Conservation (phyloP, 1,139 yeast species). For the Geotrichum aggregatum region DNA sequence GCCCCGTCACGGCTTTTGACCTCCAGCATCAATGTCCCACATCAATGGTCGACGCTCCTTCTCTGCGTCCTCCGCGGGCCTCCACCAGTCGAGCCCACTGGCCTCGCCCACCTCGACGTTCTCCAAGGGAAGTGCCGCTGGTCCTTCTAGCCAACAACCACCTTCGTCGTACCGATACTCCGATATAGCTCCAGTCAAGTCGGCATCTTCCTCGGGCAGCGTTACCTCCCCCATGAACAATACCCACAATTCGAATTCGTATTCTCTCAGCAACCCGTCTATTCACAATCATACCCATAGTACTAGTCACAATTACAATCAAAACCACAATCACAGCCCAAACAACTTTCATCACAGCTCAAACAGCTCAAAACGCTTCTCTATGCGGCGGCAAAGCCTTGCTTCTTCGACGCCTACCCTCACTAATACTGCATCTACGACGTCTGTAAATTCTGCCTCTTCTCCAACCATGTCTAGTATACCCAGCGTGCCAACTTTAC, state of each 20-base stretch:
- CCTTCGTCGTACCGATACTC: slow-evolving; percentile 1
- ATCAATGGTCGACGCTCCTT: not conserved
- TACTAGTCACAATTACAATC: not conserved
- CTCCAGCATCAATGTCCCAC: no score
- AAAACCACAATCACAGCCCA: not conserved
- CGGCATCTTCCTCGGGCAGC: not conserved
- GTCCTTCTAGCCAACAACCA: not conserved
- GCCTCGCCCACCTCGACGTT: not conserved
- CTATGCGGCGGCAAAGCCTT: not conserved
- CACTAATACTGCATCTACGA: not conserved
- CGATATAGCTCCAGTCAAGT: not conserved
- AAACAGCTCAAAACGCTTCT: not conserved
- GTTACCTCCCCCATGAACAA: not conserved
- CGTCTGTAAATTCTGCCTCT: not conserved
- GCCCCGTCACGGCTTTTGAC: no score
- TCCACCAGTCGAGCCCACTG: not conserved
- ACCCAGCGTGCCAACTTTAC: not conserved
- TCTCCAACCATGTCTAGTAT: no score
- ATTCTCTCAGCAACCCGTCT: not conserved
- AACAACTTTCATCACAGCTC: slow-evolving; percentile 1
- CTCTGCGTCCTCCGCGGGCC: not conserved
- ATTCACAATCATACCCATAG: not conserved
- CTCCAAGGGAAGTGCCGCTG: not conserved
- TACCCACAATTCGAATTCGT: no score
- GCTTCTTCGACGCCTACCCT: not conserved